Evolutionary conservation across 768 basidiomycete species (phyloP), one percentile per base, ranked within the genome.

Genomic region (Ramaria rubella): DNA sequence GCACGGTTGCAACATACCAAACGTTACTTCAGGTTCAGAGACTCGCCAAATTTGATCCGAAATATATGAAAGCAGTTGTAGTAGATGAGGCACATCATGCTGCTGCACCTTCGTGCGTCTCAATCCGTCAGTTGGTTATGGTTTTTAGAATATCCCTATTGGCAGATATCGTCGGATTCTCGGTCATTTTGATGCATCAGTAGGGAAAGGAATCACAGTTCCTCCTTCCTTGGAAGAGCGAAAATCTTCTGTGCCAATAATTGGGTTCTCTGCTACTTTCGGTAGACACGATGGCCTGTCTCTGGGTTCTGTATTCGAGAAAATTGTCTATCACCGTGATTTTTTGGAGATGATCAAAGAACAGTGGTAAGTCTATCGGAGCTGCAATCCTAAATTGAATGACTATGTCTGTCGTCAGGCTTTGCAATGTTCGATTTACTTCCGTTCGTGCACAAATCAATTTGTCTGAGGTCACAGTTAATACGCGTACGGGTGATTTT

Each of bases 71-170:
- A 63, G 87, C 86, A 15, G 75, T 96, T 58, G 83, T 95, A 44
- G 76, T 96, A 3, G 94, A 96, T 64, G 94, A 96, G 70, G 94
- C 94, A 0, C 95, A 97, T 67, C 95, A 98, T 69, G 89, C 94
- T 27, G 94, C 90, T 36, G 90, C 94, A 8, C 85, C 86, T 29
- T 93, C 94, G 83, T 94, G 72, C 54, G 83, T 73, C 33, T n/a
- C 17, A n/a, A 3, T 27, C 34, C 29, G 11, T 48, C 19, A 17
- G 21, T 3, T 23, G 29, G 26, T 15, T 36, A 27, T 45, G 27
- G 26, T 17, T 12, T n/a, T 31, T 29, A 15, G 33, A 17, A 30
- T 40, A 57, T 73, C 11, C 30, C 34, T 52, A 4, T 49, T 40
- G 27, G 44, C 55, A 83, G 92, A 27, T 95, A 95, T 69, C 84